Conservation (phyloP, 495 filamentous ascomycete species). For the Cladorrhinum samala region DNA sequence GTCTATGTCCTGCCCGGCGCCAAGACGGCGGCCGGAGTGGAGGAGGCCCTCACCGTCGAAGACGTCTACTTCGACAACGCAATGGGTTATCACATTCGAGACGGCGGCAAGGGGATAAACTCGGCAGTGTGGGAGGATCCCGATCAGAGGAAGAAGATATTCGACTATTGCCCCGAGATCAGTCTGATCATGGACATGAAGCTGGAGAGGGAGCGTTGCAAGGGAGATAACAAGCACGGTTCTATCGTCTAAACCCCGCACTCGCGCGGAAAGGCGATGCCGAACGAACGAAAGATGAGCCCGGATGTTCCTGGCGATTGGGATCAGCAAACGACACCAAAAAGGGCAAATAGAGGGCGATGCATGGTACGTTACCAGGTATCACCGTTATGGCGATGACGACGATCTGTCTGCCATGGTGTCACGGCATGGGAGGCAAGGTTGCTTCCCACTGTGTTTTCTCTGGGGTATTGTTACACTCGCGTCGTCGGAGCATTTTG, state of each 20-base stretch:
- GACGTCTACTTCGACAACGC: conserved; percentile 38
- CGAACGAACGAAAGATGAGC: too few relatives aligned
- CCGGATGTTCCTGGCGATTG: too few relatives aligned
- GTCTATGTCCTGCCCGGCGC: conserved; percentile 38
- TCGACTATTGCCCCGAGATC: conserved; percentile 46
- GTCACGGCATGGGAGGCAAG: background rate
- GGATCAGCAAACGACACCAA: background rate
- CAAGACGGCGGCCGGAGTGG: conserved; percentile 33
- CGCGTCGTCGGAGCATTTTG: background rate
- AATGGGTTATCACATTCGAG: conserved; percentile 45
- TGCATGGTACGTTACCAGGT: conserved; percentile 22
- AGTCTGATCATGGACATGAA: conserved; percentile 46
- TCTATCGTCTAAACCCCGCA: background rate
- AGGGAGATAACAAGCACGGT: conserved; percentile 22
- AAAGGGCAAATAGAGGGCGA: background rate
- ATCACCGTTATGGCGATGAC: background rate
- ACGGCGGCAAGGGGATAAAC: conserved; percentile 30
- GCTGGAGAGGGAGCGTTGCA: conserved; percentile 40
- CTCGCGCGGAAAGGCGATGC: too few relatives aligned
- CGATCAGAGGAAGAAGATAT: conserved; percentile 32
- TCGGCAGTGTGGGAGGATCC: conserved; percentile 38
- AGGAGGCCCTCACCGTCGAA: conserved; percentile 40
- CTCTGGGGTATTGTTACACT: background rate
- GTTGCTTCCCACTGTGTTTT: background rate
- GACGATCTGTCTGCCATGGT: background rate